phyloP scores from a whole-genome alignment of 164 flowering plant species.

The Aristolochia californica region DNA sequence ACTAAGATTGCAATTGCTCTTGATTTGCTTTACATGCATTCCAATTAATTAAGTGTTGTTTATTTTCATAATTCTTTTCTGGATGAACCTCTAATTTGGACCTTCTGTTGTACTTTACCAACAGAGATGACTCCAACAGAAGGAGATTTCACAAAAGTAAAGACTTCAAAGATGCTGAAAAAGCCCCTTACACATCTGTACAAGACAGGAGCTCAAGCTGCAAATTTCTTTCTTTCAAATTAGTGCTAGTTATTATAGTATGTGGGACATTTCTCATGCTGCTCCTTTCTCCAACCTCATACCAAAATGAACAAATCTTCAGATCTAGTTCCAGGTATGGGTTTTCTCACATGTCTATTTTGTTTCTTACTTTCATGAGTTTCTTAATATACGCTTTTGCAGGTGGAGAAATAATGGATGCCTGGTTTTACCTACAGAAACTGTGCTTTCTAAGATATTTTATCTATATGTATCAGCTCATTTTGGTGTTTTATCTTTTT shows the following conservation, averaged over 20 bases:
- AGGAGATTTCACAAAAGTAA: conserved; percentile 34
- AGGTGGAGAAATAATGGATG: too few species aligned
- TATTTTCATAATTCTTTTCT: neutral
- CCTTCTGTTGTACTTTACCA: conserved; percentile 8
- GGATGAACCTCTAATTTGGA: neutral
- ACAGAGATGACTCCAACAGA: conserved; percentile 41
- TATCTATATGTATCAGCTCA: too few species aligned
- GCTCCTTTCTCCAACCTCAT: conserved; percentile 40
- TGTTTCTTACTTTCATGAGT: too few species aligned
- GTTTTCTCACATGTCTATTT: neutral
- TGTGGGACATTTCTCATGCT: conserved; percentile 46
- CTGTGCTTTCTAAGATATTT: neutral
- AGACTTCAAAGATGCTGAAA: conserved; percentile 41
- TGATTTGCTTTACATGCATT: neutral
- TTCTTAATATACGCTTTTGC: too few species aligned
- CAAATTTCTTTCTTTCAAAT: conserved; percentile 39
- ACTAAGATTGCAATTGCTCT: neutral
- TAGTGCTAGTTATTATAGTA: conserved; percentile 37
- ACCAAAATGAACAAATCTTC: conserved; percentile 39
- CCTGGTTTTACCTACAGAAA: too few species aligned
- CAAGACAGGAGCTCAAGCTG: conserved; percentile 42
- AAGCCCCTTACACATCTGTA: conserved; percentile 20
- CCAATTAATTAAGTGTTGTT: neutral
- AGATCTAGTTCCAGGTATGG: conserved; percentile 33
- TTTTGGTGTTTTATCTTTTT: too few species aligned